Conservation (phyloP, 345 rosid genomes). For the Litchi chinensis region DNA sequence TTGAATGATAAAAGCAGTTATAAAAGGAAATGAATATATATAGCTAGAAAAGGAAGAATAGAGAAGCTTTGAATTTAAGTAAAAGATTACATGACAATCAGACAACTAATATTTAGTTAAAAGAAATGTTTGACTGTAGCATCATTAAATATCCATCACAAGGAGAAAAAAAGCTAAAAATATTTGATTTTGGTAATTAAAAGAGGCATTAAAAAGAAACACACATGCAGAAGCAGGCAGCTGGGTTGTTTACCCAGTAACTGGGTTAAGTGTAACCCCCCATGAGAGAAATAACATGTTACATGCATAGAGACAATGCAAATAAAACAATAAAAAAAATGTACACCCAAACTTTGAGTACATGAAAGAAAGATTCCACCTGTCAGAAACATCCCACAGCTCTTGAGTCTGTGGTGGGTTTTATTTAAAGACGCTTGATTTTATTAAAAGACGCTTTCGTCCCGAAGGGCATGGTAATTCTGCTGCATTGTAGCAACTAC, state of each 20-base stretch:
- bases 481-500: too few species aligned
- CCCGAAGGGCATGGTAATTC: too few species aligned
- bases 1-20: neutral
- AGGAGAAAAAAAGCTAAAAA: neutral
- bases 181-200: neutral
- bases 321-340: neutral
- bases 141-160: neutral
- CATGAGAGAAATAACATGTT: neutral
- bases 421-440: too few species aligned
- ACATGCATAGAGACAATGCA: conserved; percentile 22
- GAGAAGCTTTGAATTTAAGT: neutral
- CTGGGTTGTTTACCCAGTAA: too few species aligned
- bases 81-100: neutral
- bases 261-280: neutral
- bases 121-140: neutral
- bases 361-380: conserved; percentile 5
- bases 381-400: neutral
- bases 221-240: too few species aligned
- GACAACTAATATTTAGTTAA: neutral
- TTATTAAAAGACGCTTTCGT: too few species aligned
- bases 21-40: neutral
- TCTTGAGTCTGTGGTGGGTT: neutral
- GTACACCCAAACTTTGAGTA: neutral
- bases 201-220: neutral
- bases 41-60: neutral